Evolutionary conservation across 176 grass and related monocot genomes (phyloP), one percentile per base, ranked within the genome.

Genomic region (Aegilops tauschii): DNA sequence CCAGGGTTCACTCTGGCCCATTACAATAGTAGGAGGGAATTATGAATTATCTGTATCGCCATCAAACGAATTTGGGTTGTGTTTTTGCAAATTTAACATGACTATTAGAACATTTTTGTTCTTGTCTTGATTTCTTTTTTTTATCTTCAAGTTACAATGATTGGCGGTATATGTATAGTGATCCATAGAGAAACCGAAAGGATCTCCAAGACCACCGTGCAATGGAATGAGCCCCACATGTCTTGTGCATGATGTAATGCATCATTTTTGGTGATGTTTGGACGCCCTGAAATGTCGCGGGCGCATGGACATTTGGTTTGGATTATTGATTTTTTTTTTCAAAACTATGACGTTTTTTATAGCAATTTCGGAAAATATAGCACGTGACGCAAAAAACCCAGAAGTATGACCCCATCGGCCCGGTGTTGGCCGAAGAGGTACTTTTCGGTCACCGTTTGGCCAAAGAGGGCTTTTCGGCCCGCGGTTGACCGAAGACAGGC

Each of bases 81-180:
- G 16, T 17, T 62, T 64, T 10, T 63, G 12, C 0, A 37, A 56
- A 25, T 35, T 65, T 34, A 5, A 30, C 28, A 11, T 1, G 9
- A 44, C 2, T 63, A 21, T 44, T 12, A 17, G 3, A 4, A 9
- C 1, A 16, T 34, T 12, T 58, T 29, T 10, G 14, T 73, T 86
- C 25, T 21, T 30, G 10, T 29, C 5, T 16, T 17, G 27, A 0
- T 31, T 37, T 62, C 3, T 65, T n/a, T 65, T 8, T 8, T 66
- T 1, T 67, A 13, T 56, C 31, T n/a, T 31, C 61, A 89, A 76
- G 82, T 18, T 80, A 85, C 2, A 69, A 56, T 40, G 87, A 45
- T 11, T 89, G 87, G 12, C 56, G 2, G 12, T 89, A 84, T 8
- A 23, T 40, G 23, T 76, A 29, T 61, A 1, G 21, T 11, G 9